Base-by-base conservation (phyloP, 495 filamentous ascomycete species). In the Penicillium verhagenii region DNA sequence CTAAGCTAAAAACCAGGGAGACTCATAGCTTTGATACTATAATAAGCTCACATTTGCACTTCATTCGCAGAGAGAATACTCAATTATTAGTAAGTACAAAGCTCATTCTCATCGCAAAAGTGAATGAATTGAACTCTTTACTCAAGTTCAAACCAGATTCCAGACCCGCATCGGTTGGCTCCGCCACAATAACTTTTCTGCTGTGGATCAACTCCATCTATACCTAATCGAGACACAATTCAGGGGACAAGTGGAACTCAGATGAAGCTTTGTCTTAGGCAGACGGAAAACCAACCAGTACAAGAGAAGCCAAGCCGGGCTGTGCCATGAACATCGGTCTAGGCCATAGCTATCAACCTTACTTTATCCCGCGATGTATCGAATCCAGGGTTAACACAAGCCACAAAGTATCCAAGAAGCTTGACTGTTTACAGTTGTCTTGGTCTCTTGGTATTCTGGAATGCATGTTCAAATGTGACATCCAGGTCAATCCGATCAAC, bases 361-460 rank as follows among this genome's bases (percentile, higher is more conserved):
- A 3, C 13, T 18, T 11, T 13, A 35, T 35, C 23, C 16, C 13
- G 35, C 10, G 28, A 35, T 23, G 11, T 49, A 49, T 28, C 35
- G n/a, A 21, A 49, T 35, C 10, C 35, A 49, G 24, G 62, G 82
- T 75, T 23, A 73, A 40, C 9, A 11, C 28, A 35, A 35, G 33
- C 33, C 33, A 35, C 33, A 35, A 35, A 35, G 33, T 35, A 35
- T 35, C 33, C 11, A 13, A n/a, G 33, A 35, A 35, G 33, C 33
- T 35, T 35, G 33, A 35, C 4, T 35, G 14, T 16, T 11, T 6
- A 5, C 10, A 28, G n/a, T n/a, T 35, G 33, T 35, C 33, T 16
- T 35, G n/a, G n/a, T n/a, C n/a, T n/a, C n/a, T n/a, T n/a, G n/a
- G n/a, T n/a, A n/a, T n/a, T n/a, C n/a, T n/a, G 13, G 13, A 16